phyloP scores from a whole-genome alignment of 1,284 basidiomycete genomes.

The Apiotrichum gracile region DNA sequence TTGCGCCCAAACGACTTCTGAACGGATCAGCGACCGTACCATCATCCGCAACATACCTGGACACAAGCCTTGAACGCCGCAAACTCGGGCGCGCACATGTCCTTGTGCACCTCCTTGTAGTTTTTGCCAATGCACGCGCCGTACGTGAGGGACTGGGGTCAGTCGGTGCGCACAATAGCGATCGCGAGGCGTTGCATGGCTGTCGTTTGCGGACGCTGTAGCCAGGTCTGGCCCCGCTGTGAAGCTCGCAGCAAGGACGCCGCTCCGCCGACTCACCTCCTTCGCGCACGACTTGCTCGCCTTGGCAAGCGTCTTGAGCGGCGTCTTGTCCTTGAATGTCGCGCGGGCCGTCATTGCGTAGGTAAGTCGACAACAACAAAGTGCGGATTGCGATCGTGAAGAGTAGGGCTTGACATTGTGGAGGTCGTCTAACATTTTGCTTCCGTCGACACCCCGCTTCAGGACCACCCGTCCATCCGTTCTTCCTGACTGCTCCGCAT shows the following conservation, averaged over 20 bases:
- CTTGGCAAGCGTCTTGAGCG: constrained; percentile 41
- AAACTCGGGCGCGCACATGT: constrained; percentile 49
- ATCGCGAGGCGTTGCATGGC: too few species aligned
- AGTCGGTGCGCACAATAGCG: not conserved
- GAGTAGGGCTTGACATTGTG: too few species aligned
- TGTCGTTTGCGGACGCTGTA: not conserved
- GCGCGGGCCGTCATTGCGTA: constrained; percentile 22
- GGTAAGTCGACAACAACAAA: too few species aligned
- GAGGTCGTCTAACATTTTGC: too few species aligned
- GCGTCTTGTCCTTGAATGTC: constrained; percentile 37
- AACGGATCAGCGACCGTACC: not conserved
- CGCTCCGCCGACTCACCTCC: constrained; percentile 36
- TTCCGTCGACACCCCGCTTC: not conserved
- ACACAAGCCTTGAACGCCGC: constrained; percentile 49
- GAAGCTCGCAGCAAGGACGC: too few species aligned
- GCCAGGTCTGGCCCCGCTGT: too few species aligned
- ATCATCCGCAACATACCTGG: constrained; percentile 30
- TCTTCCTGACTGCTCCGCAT: too few species aligned
- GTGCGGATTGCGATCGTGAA: too few species aligned
- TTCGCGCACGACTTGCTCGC: constrained; percentile 38
- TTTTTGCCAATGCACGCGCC: constrained; percentile 47
- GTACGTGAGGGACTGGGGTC: constrained; percentile 44
- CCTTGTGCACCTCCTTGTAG: constrained; percentile 47
- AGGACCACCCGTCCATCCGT: not conserved
- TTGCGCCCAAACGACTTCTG: constrained; percentile 41